Percentiles rank a stretch among this genome's conserved stretches.
Evolutionary conservation across 306 rosid genomes (phyloP).

Genomic region (Inga laurina): DNA sequence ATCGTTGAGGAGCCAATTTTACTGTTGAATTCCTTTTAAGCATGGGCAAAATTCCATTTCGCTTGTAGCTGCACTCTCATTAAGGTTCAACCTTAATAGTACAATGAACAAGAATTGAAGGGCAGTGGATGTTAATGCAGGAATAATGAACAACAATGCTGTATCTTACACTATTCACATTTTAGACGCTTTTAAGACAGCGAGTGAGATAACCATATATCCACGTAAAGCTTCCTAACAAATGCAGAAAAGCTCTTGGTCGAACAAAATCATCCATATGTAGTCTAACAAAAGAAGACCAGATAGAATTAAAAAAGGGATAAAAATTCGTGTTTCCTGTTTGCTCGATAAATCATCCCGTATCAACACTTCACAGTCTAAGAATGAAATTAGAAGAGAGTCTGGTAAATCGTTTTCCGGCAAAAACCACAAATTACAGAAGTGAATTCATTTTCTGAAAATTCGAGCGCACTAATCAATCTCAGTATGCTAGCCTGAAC

Average conservation of each 20-base stretch:
- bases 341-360: conserved; percentile 1
- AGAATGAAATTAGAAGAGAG: background rate
- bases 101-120: conserved; percentile 19
- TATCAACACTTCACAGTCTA: background rate
- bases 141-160: background rate
- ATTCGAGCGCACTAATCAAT: background rate
- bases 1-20: conserved; percentile 88
- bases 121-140: background rate
- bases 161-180: background rate
- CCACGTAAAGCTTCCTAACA: background rate
- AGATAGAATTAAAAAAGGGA: background rate
- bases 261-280: conserved; percentile 11
- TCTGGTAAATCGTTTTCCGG: no score
- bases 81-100: conserved; percentile 40
- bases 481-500: background rate
- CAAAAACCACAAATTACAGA: background rate
- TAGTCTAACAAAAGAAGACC: conserved; percentile 14
- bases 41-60: conserved; percentile 93
- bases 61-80: conserved; percentile 63
- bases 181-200: background rate
- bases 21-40: conserved; percentile 74
- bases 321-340: background rate
- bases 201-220: background rate
- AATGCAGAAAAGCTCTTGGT: background rate
- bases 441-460: conserved; percentile 1